Evolutionary conservation across 176 grass and related monocot genomes (phyloP).

Genomic region (Cocos nucifera): DNA sequence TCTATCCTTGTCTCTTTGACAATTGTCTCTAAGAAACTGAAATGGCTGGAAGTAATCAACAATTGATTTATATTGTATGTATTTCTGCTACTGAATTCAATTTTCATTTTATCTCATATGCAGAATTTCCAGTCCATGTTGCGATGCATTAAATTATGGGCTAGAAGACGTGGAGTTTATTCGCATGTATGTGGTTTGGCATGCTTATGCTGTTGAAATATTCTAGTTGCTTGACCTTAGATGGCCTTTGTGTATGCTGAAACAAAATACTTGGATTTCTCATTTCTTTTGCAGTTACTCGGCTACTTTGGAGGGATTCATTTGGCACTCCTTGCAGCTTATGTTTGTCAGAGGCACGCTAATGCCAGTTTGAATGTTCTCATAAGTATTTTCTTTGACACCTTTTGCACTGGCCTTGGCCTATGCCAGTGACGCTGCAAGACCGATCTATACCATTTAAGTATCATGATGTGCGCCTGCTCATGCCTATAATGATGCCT

Average conservation of each 20-base stretch:
- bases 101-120: constrained; percentile 3
- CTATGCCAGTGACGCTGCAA: constrained; percentile 40
- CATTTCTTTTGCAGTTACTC: constrained; percentile 38
- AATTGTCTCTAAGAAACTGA: too few relatives aligned
- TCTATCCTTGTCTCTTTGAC: too few relatives aligned
- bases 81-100: too few relatives aligned
- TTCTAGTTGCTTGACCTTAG: constrained; percentile 2
- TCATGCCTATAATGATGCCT: constrained; percentile 74
- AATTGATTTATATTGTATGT: too few relatives aligned
- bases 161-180: constrained; percentile 46
- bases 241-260: constrained; percentile 1
- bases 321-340: constrained; percentile 55
- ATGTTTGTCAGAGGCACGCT: constrained; percentile 42
- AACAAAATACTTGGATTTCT: constrained; percentile 9
- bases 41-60: too few relatives aligned
- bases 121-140: constrained; percentile 59
- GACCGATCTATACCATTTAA: constrained; percentile 19
- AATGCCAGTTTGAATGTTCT: constrained; percentile 43
- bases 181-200: constrained; percentile 41
- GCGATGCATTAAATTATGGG: constrained; percentile 62
- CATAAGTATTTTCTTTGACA: constrained; percentile 47
- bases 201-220: too few relatives aligned
- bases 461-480: constrained; percentile 24
- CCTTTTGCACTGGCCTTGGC: constrained; percentile 55
- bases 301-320: constrained; percentile 69